Percentiles rank a stretch among this genome's conserved stretches.
phyloP scores from a whole-genome alignment of 305 asterid species.

The Withania somnifera region DNA sequence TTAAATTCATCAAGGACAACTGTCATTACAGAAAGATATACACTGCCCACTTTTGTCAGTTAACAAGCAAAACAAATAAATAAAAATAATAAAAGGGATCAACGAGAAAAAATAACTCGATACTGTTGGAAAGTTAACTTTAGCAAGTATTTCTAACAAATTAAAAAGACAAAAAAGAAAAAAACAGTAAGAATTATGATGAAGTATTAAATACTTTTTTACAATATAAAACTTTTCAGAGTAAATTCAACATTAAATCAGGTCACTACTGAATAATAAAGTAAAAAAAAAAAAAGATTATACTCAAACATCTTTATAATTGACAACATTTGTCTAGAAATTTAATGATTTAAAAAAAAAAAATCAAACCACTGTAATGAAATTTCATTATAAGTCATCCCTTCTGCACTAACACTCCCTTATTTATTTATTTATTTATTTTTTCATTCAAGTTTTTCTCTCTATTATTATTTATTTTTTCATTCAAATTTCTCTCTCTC shows the following conservation, averaged over 20 bases:
- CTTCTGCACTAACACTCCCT: constrained; percentile 5
- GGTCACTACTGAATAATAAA: background rate
- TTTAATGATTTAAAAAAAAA: no score
- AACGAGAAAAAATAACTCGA: background rate
- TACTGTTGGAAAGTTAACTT: background rate
- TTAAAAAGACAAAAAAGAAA: background rate
- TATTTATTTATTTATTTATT: background rate
- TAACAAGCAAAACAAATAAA: background rate
- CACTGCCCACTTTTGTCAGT: constrained; percentile 25
- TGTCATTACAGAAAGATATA: constrained; percentile 19
- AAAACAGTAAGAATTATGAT: background rate
- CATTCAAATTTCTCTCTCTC: background rate
- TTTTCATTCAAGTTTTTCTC: no score
- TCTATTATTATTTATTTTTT: no score
- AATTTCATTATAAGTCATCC: constrained; percentile 36
- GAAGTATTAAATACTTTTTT: background rate
- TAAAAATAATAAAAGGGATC: background rate
- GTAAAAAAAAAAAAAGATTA: background rate
- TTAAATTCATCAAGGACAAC: constrained; percentile 26
- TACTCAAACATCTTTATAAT: no score
- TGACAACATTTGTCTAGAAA: no score
- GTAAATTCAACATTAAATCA: background rate
- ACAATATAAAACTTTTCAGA: background rate
- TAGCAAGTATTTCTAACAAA: background rate
- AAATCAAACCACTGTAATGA: no score